Base-by-base conservation (phyloP, 2,329 filamentous ascomycete genomes). In the Penicillium sp. region DNA sequence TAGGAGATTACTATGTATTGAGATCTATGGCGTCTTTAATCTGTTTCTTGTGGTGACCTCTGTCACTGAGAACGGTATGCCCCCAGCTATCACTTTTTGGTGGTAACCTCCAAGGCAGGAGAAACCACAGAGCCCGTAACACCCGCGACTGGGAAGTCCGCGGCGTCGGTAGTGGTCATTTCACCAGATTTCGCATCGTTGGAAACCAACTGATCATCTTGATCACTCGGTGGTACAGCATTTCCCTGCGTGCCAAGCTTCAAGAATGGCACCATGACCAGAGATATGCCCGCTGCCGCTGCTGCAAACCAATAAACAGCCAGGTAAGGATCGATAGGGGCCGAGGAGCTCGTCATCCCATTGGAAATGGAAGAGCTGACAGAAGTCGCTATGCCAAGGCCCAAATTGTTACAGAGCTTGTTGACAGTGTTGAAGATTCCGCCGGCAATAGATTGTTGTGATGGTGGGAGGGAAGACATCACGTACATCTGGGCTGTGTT, bases 371-470 rank as follows among this genome's bases (percentile, higher is more conserved):
- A 58, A 49, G 61, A 62, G 34, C 62, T 57, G 24, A 71, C 50
- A 1, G 63, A 66, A 0, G 85, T 88, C 3, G 83, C 79, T 45
- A 88, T 79, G 1, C 84, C 84, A 50, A 87, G 79, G 3, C 83
- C 82, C 1, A 87, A 72, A 0, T 85, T 85, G 47, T 79, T 78
- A 45, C 80, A 81, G 3, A 88, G 74, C 52, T 85, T 81, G 40
- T 83, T 83, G 21, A 86, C 77, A 3, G 87, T 88, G 67, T 88
- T 87, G 63, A 89, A 85, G 39, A 90, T 83, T 1, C 85, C 85
- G 5, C 86, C 85, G 0, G 85, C 86, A 13, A 88, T 79, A 0
- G 83, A 84, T 61, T 89, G 85, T 59, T 87, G 82, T n/a, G 81
- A 75, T 1, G 75, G 68, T 0, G 85, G 84, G 48, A 89, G 79